Base-by-base conservation (phyloP, 192 early-diverging fungal genomes). In the Podila clonocystis region DNA sequence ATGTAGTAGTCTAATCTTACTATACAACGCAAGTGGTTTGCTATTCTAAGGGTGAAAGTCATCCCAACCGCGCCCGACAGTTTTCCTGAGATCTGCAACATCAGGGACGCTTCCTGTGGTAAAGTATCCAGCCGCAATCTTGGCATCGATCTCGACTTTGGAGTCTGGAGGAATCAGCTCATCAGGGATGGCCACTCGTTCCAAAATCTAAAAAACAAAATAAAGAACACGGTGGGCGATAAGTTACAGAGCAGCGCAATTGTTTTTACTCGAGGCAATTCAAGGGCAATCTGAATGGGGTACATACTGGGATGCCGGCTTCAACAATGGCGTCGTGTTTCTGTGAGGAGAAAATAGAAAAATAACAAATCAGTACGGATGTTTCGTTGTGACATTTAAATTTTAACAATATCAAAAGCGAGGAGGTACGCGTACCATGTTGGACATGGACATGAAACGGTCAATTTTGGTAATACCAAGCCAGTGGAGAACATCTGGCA, bases 401-500 rank as follows among this genome's bases (percentile, higher is more conserved):
- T n/a, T n/a, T n/a, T n/a, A n/a, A n/a, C n/a, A n/a, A n/a, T n/a
- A n/a, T n/a, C n/a, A 36, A 45, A 15, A 45, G 41, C 11, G 41
- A 45, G 41, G 41, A 45, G 41, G 15, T 12, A 45, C 41, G 4
- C 41, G 4, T 45, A 45, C 41, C 77, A 87, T 79, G 60, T 85
- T 85, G 2, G 83, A 85, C 83, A 85, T 84, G 36, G 83, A 84
- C 82, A 96, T 98, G 86, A 98, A 93, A 33, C 94, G 88, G 78
- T 98, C 97, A 82, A 98, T 98, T 76, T 95, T 95, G 67, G 89
- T 88, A 66, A 98, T 93, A 29, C 97, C 97, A 24, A 98, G 85
- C 97, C 97, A 98, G 75, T 98, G 97, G 83, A 98, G 85, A 9
- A 96, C 94, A 75, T 98, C 97, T 13, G 95, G 97, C 97, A 97